phyloP scores from a whole-genome alignment of 768 basidiomycete species.

The Panaeolus cyanescens region DNA sequence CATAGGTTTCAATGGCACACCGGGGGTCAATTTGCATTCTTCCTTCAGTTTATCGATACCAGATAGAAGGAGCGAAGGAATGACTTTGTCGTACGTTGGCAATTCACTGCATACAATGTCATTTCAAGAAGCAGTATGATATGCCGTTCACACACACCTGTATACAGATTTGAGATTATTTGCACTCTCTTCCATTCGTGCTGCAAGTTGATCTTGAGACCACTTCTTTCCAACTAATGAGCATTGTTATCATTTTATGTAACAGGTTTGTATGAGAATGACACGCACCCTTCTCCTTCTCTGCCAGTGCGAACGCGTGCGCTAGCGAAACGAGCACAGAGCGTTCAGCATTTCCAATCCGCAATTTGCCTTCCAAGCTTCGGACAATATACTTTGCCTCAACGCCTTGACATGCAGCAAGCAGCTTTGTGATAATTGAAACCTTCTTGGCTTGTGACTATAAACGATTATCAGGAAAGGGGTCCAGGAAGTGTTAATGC shows the following conservation, averaged over 20 bases:
- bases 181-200: constrained; percentile 74
- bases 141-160: constrained; percentile 53
- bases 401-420: constrained; percentile 86
- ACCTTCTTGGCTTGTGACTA: constrained; percentile 97
- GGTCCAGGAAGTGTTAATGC: not conserved
- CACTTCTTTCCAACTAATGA: constrained; percentile 69
- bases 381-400: constrained; percentile 98
- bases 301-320: constrained; percentile 84
- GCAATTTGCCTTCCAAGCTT: constrained; percentile 93
- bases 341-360: constrained; percentile 96
- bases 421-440: constrained; percentile 88
- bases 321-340: constrained; percentile 95
- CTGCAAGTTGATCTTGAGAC: constrained; percentile 70
- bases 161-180: constrained; percentile 87
- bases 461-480: constrained; percentile 6
- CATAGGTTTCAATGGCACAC: constrained; percentile 98
- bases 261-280: not conserved
- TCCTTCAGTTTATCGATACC: constrained; percentile 73
- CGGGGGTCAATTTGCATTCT: constrained; percentile 89
- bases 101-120: constrained; percentile 64
- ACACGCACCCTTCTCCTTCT: constrained; percentile 60
- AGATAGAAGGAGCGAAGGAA: constrained; percentile 82
- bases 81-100: constrained; percentile 88
- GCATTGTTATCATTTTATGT: not conserved
- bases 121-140: constrained; percentile 5